These are phyloP conservation scores for Hemisphaericaspora nanyangensis DNA, from an alignment of 805 yeast genomes.

Conservation along the genomic window DNA sequence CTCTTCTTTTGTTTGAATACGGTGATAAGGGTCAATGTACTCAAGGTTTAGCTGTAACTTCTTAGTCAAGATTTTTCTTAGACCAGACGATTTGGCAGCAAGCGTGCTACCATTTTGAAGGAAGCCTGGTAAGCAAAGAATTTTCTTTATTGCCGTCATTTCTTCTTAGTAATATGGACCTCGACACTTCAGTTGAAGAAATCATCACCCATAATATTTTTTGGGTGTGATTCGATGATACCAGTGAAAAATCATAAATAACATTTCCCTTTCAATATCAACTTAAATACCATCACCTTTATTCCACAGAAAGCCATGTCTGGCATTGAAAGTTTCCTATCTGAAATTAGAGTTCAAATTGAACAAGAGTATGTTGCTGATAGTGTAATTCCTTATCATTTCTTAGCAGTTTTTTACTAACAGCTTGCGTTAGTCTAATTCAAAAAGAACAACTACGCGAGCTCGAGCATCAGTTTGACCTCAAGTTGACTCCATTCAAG, in stretches of 20 bases:
- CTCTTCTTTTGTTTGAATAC: conserved; percentile 19
- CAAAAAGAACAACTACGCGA: conserved; percentile 6
- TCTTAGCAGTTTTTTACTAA: neutral
- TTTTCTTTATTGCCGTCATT: conserved; percentile 4
- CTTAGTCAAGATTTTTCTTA: conserved; percentile 26
- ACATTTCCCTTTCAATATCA: neutral
- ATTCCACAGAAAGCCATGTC: too few species aligned
- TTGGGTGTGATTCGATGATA: too few species aligned
- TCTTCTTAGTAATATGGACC: neutral
- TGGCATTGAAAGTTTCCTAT: conserved; percentile 5
- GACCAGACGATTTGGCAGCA: conserved; percentile 30
- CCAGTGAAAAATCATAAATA: neutral
- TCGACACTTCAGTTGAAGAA: too few species aligned
- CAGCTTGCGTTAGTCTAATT: conserved; percentile 1
- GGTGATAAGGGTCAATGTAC: conserved; percentile 31
- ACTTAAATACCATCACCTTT: too few species aligned
- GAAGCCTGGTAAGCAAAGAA: conserved; percentile 32
- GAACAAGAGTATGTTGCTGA: conserved; percentile 10
- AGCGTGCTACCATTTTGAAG: conserved; percentile 32
- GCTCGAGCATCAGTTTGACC: conserved; percentile 9
- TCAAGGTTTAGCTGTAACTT: conserved; percentile 23
- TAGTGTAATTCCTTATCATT: neutral
- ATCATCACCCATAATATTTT: too few species aligned
- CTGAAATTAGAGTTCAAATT: conserved; percentile 7
- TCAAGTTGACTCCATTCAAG: conserved; percentile 3